Conservation (phyloP, 768 basidiomycete species). For the Mycena sanguinolenta region DNA sequence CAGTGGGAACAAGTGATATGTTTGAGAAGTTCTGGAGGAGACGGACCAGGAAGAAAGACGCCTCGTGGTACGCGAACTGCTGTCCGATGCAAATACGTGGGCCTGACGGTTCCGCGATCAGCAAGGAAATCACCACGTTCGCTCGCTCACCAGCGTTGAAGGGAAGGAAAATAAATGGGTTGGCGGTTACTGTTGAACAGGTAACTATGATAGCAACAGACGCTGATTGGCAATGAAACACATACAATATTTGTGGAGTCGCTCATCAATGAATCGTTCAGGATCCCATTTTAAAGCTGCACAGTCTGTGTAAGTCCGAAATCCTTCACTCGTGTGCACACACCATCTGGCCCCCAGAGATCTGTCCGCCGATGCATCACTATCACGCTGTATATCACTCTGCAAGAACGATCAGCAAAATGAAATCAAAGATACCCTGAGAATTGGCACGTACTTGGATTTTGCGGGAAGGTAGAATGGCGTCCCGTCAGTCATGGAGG, state of each 20-base stretch:
- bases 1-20: constrained; percentile 58
- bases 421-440: neutral
- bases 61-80: constrained; percentile 76
- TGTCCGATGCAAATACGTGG: constrained; percentile 66
- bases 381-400: constrained; percentile 62
- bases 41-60: constrained; percentile 72
- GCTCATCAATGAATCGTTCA: constrained; percentile 75
- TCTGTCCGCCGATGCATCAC: constrained; percentile 74
- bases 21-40: constrained; percentile 67
- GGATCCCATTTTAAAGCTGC: constrained; percentile 66
- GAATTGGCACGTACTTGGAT: constrained; percentile 43
- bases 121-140: neutral
- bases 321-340: neutral
- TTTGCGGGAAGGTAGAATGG: constrained; percentile 58
- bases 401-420: constrained; percentile 29
- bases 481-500: constrained; percentile 44
- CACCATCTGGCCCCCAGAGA: constrained; percentile 75
- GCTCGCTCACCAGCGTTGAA: constrained; percentile 58
- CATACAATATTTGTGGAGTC: constrained; percentile 66
- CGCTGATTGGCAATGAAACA: constrained; percentile 19
- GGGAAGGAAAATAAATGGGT: constrained; percentile 59
- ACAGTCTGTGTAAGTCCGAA: constrained; percentile 38
- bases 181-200: constrained; percentile 21
- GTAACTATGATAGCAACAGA: constrained; percentile 36
- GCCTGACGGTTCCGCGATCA: neutral